Evolutionary conservation across 352 stramenopile species (phyloP), one percentile per base, ranked within the genome.

Genomic region (Phytopythium sindhum): DNA sequence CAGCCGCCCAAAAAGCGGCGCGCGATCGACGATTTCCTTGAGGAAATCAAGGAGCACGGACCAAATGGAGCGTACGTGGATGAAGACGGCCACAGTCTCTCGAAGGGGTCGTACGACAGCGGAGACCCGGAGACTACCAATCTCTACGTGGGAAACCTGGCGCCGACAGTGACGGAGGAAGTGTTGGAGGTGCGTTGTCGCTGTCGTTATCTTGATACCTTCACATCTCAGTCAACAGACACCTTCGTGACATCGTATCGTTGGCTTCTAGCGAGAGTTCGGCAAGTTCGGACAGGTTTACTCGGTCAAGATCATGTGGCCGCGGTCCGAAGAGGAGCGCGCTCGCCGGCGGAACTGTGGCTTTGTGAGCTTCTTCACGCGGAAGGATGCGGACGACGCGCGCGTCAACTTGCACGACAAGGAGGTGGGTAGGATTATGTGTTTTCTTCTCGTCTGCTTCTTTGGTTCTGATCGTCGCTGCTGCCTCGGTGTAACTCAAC

Each of bases 231-330:
- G 41, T 47, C 41, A 15, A n/a, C 39, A n/a, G 41, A 10, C 19
- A 23, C 41, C 41, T 47, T 23, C 14, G 14, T 47, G 41, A 47
- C 17, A 19, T 10, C 14, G 21, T 17, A 51, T 64, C 24, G 17
- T 50, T 37, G 23, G 48, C 14, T 23, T 60, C 26, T 31, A 87
- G 73, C 73, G 85, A 31, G 68, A 92, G 39, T 98, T 98, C 81
- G 70, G 80, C 50, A 75, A 83, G 63, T 98, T 88, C 72, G 96
- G 96, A 65, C 78, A 94, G 44, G 82, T 98, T 31, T 93, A 97
- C 78, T 98, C 90, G 41, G 84, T 99, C 44, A 99, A 99, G 72
- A 97, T 99, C 70, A 99, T 99, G 97, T 99, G 96, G 96, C 96
- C 97, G n/a, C 82, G 97, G 29, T 98, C 88, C 0, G 84, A 97